These are phyloP conservation scores for Cyclocybe aegerita DNA, from an alignment of 768 basidiomycete species.

Conservation along the genomic window DNA sequence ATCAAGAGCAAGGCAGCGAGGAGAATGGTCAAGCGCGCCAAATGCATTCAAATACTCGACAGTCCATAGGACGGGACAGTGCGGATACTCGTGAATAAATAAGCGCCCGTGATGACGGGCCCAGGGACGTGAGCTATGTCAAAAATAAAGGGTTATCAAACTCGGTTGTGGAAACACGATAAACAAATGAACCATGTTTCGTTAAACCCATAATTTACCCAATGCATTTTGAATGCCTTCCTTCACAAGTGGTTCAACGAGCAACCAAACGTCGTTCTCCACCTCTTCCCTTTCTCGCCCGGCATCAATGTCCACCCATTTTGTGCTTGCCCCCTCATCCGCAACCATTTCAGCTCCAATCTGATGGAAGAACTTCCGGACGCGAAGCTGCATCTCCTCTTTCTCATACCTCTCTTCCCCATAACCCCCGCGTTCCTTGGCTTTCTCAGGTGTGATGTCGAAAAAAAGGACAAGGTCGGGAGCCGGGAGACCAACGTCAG, in stretches of 20 bases:
- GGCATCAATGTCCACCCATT: constrained; percentile 64
- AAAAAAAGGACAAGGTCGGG: constrained; percentile 91
- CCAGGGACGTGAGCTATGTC: no score
- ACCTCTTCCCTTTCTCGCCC: constrained; percentile 50
- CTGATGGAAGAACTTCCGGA: constrained; percentile 56
- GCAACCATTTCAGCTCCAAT: constrained; percentile 52
- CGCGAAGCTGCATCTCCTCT: constrained; percentile 68
- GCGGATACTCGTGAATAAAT: no score
- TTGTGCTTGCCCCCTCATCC: constrained; percentile 9
- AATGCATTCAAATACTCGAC: no score
- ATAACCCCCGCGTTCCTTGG: constrained; percentile 72
- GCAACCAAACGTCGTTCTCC: constrained; percentile 52
- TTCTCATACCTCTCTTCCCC: constrained; percentile 89
- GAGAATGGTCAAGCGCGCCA: no score
- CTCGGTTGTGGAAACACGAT: no score
- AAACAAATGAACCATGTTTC: no score
- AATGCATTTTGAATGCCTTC: constrained; percentile 39
- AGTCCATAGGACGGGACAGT: no score
- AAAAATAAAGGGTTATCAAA: no score
- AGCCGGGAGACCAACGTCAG: constrained; percentile 84
- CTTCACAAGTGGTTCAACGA: constrained; percentile 40
- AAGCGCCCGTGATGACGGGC: no score
- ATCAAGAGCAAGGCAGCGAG: no score
- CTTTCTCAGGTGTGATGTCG: constrained; percentile 70
- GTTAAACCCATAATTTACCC: constrained; percentile 46